Percentiles rank a stretch among this genome's conserved stretches.
phyloP scores from a whole-genome alignment of 73 alveolate genomes.

The Urostyla sp. region DNA sequence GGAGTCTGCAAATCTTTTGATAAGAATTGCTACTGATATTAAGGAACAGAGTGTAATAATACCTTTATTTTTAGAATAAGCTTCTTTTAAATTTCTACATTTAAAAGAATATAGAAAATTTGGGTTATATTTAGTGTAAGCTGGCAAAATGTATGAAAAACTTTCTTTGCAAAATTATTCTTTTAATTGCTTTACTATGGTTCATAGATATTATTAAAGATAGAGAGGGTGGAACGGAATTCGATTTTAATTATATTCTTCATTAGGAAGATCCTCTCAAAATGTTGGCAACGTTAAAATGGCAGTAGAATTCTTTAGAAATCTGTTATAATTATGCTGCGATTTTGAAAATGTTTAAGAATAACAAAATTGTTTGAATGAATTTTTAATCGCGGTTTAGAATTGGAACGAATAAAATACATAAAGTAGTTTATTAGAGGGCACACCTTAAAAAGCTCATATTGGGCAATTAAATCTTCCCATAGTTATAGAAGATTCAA shows the following conservation, averaged over 20 bases:
- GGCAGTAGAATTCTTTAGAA: slow-evolving; percentile 62
- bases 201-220: slow-evolving; percentile 56
- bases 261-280: slow-evolving; percentile 54
- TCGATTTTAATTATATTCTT: slow-evolving; percentile 50
- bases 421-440: slow-evolving; percentile 16
- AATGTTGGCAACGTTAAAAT: slow-evolving; percentile 50
- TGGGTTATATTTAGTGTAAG: slow-evolving; percentile 53
- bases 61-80: slow-evolving; percentile 66
- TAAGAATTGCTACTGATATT: slow-evolving; percentile 59
- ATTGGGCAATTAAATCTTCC: slow-evolving; percentile 67
- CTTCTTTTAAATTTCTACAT: slow-evolving; percentile 57
- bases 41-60: slow-evolving; percentile 32
- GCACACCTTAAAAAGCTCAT: slow-evolving; percentile 40
- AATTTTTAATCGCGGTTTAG: slow-evolving; percentile 57
- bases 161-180: slow-evolving; percentile 21
- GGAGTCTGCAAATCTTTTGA: slow-evolving; percentile 49
- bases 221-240: slow-evolving; percentile 69
- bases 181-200: slow-evolving; percentile 62
- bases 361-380: slow-evolving; percentile 55
- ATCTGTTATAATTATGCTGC: slow-evolving; percentile 65
- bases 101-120: slow-evolving; percentile 55
- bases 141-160: slow-evolving; percentile 57
- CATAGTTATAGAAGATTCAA: slow-evolving; percentile 57
- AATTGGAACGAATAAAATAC: slow-evolving; percentile 46
- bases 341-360: slow-evolving; percentile 60